phyloP scores from a whole-genome alignment of 495 filamentous ascomycete species.

The Aspergillus bridgeri region DNA sequence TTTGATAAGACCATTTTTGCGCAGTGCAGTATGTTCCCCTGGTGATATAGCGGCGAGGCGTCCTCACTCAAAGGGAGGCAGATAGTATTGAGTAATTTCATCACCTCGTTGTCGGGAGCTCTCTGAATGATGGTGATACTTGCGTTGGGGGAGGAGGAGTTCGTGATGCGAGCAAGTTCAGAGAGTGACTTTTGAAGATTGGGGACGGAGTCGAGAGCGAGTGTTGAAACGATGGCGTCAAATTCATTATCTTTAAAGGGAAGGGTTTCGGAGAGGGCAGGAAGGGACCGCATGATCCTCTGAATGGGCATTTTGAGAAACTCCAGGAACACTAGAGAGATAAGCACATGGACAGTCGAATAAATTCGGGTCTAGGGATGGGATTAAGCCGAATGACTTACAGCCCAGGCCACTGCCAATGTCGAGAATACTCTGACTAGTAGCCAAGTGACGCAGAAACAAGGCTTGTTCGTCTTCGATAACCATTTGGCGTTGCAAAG shows the following conservation, averaged over 20 bases:
- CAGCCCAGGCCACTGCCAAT: too few relatives aligned
- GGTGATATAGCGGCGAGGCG: neutral
- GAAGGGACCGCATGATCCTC: too few relatives aligned
- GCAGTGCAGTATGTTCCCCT: neutral
- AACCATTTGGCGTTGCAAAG: too few relatives aligned
- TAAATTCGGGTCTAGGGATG: too few relatives aligned
- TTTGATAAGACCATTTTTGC: neutral
- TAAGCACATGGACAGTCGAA: too few relatives aligned
- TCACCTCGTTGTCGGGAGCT: conserved; percentile 6
- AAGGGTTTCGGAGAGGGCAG: neutral
- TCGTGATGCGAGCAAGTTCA: neutral
- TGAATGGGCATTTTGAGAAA: too few relatives aligned
- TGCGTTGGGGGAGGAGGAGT: neutral
- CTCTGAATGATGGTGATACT: conserved; percentile 8
- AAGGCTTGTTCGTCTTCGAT: neutral
- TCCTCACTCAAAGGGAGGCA: neutral
- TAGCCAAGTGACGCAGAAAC: too few relatives aligned
- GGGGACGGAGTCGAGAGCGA: neutral
- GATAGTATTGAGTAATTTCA: too few relatives aligned
- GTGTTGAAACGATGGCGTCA: conserved; percentile 3
- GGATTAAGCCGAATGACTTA: too few relatives aligned
- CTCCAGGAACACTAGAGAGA: too few relatives aligned
- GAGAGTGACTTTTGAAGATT: conserved; percentile 7
- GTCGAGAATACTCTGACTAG: too few relatives aligned
- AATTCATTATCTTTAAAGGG: neutral